Conservation (phyloP, 768 basidiomycete species). For the Mycena belliarum region DNA sequence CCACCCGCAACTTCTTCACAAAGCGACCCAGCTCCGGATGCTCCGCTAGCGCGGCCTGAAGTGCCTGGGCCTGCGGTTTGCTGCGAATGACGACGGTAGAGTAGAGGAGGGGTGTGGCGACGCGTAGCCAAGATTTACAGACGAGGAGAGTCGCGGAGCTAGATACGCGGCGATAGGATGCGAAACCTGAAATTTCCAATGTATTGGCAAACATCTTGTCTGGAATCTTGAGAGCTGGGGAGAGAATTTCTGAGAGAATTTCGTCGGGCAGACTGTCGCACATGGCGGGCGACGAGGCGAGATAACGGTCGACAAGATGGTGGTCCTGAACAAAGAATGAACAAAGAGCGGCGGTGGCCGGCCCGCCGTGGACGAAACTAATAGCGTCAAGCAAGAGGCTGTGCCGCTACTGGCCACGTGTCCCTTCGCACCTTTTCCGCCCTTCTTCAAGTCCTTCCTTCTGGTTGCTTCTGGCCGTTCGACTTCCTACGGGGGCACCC, state of each 20-base stretch:
- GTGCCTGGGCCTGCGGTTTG: background rate
- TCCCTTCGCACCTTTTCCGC: too few species aligned
- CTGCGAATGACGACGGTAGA: background rate
- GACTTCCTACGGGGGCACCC: too few species aligned
- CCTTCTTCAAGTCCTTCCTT: too few species aligned
- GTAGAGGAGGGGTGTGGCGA: background rate
- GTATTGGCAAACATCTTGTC: background rate
- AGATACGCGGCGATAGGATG: background rate
- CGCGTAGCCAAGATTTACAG: background rate
- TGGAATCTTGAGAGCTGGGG: background rate
- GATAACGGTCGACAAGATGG: too few species aligned
- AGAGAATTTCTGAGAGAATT: slow-evolving; percentile 1
- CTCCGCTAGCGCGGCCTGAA: background rate
- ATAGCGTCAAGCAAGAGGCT: too few species aligned
- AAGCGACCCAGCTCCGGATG: background rate
- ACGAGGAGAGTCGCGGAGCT: background rate
- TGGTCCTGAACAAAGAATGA: too few species aligned
- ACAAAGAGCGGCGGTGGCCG: too few species aligned
- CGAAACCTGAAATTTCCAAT: background rate
- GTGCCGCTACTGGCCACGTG: too few species aligned
- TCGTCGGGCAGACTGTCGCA: background rate
- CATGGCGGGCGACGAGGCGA: too few species aligned
- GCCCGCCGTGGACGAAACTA: too few species aligned
- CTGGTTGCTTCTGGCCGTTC: too few species aligned
- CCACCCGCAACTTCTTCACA: background rate